A percentile compares a stretch with the other conserved stretches of the same genome.
phyloP scores from a whole-genome alignment of 1,139 yeast genomes.

The Geotrichum aggregatum region DNA sequence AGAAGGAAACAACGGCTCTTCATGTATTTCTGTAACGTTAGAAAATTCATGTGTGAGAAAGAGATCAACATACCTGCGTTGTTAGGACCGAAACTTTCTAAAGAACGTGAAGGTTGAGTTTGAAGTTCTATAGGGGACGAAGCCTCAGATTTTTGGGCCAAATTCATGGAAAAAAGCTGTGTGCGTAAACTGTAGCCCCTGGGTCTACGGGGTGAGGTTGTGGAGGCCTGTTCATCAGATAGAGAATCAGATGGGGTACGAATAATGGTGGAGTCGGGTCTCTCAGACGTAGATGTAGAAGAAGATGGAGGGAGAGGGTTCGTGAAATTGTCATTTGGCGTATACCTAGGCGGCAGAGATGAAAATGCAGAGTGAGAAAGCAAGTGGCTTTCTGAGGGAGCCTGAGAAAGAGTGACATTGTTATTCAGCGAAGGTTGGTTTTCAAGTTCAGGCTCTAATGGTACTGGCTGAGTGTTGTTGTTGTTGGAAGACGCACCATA shows the following conservation, averaged over 20 bases:
- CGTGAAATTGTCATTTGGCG: slow-evolving; percentile 3
- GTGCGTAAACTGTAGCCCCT: slow-evolving; percentile 73
- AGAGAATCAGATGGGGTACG: not conserved
- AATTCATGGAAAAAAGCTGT: slow-evolving; percentile 59
- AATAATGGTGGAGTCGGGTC: not conserved
- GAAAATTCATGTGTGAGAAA: slow-evolving; percentile 2
- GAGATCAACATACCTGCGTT: slow-evolving; percentile 22
- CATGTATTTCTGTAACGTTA: slow-evolving; percentile 25
- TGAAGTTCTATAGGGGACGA: slow-evolving; percentile 26
- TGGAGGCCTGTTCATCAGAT: not conserved
- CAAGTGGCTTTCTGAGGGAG: not conserved
- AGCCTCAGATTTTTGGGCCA: slow-evolving; percentile 28
- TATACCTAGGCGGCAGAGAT: slow-evolving; percentile 10
- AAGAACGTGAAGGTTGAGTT: slow-evolving; percentile 11
- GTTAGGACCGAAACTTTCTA: slow-evolving; percentile 24
- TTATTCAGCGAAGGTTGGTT: too few species aligned
- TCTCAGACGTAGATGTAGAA: not conserved
- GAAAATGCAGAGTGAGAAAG: slow-evolving; percentile 8
- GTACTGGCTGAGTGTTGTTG: not conserved
- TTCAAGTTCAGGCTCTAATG: not conserved
- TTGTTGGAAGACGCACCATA: not conserved
- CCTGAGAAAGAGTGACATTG: too few species aligned
- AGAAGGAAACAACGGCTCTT: slow-evolving; percentile 25
- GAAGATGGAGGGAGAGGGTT: slow-evolving; percentile 1
- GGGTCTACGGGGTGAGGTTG: slow-evolving; percentile 40